These are phyloP conservation scores for Lentinula novae-zelandiae DNA, from an alignment of 1,284 basidiomycete species.

Conservation along the genomic window DNA sequence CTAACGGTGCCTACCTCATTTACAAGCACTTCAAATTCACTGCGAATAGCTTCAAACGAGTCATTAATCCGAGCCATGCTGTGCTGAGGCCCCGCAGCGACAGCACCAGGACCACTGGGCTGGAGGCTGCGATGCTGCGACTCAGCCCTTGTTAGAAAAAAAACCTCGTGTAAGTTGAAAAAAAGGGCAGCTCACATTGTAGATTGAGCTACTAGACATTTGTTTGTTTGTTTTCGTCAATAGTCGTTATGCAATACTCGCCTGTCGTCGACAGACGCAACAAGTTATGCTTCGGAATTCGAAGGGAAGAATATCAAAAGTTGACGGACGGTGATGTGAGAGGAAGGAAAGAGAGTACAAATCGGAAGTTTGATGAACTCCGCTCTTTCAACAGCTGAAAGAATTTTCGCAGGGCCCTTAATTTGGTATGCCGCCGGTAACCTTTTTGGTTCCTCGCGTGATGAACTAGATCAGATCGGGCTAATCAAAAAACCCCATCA, in stretches of 20 bases:
- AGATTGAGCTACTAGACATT: slow-evolving; percentile 12
- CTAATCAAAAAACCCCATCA: not conserved
- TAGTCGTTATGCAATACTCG: not conserved
- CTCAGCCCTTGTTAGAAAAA: slow-evolving; percentile 1
- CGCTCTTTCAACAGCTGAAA: not conserved
- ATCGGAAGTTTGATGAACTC: not conserved
- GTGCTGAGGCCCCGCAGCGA: slow-evolving; percentile 8
- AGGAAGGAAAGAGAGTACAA: not conserved
- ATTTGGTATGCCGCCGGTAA: slow-evolving; percentile 4
- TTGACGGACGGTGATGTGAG: not conserved
- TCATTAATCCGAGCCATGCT: slow-evolving; percentile 57
- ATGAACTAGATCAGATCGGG: not conserved
- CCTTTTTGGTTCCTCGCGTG: not conserved
- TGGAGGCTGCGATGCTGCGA: slow-evolving; percentile 17
- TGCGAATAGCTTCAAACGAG: slow-evolving; percentile 78
- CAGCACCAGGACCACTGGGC: slow-evolving; percentile 12
- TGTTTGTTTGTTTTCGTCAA: not conserved
- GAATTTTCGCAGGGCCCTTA: not conserved
- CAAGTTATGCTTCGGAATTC: not conserved
- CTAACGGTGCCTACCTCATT: slow-evolving; percentile 70
- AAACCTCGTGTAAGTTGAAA: slow-evolving; percentile 5
- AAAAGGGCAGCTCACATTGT: slow-evolving; percentile 10
- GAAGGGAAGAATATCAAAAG: not conserved
- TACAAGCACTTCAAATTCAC: slow-evolving; percentile 81
- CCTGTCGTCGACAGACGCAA: not conserved